Evolutionary conservation across 345 rosid species (phyloP).

Genomic region (Gossypium ekmanianum): DNA sequence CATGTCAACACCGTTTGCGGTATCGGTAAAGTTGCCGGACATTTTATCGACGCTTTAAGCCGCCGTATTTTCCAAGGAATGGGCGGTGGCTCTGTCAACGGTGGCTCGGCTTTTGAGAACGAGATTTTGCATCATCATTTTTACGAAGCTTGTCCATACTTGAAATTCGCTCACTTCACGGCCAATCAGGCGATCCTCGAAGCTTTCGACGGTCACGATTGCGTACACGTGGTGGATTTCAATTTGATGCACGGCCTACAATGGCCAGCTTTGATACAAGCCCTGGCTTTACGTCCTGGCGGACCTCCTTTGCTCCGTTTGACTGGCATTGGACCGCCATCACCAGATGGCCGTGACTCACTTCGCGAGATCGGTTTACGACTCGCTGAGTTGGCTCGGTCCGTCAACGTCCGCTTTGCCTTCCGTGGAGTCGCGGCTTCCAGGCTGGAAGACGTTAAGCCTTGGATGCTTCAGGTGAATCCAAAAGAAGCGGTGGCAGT

Average conservation of each 20-base stretch:
- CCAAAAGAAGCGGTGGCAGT: slow-evolving; percentile 73
- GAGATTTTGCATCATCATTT: slow-evolving; percentile 74
- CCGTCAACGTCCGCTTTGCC: slow-evolving; percentile 60
- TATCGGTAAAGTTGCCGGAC: slow-evolving; percentile 77
- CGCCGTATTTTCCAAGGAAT: slow-evolving; percentile 39
- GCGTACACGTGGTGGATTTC: slow-evolving; percentile 82
- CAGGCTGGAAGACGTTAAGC: slow-evolving; percentile 67
- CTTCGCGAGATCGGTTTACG: slow-evolving; percentile 65
- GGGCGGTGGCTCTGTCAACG: neutral
- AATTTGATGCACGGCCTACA: slow-evolving; percentile 85
- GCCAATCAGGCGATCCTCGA: slow-evolving; percentile 91
- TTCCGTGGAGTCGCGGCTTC: slow-evolving; percentile 65
- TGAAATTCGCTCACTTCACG: slow-evolving; percentile 93
- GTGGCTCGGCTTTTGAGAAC: slow-evolving; percentile 28
- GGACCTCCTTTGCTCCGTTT: slow-evolving; percentile 77
- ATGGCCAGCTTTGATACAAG: slow-evolving; percentile 93
- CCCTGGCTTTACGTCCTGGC: slow-evolving; percentile 72
- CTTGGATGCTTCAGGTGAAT: slow-evolving; percentile 70
- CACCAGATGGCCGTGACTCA: slow-evolving; percentile 62
- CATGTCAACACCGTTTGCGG: slow-evolving; percentile 50
- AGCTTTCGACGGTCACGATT: slow-evolving; percentile 65
- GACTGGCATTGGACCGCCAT: slow-evolving; percentile 78
- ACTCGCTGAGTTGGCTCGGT: slow-evolving; percentile 68
- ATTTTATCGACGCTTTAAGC: slow-evolving; percentile 62
- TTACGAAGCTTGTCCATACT: slow-evolving; percentile 83